Conservation (phyloP, 768 basidiomycete genomes). For the Pleurotus platypus region DNA sequence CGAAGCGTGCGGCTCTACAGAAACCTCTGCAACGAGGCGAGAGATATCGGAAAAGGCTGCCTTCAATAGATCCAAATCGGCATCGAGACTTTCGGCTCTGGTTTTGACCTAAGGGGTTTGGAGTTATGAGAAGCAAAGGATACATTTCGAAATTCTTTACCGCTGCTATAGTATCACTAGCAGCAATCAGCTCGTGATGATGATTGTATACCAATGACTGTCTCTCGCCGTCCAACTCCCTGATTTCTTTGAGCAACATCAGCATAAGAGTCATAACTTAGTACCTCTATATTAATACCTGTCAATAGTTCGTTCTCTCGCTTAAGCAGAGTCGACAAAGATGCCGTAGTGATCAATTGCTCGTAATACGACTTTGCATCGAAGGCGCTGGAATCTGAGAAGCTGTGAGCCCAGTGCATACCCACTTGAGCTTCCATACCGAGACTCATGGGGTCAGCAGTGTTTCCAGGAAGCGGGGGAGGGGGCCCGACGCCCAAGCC, state of each 20-base stretch:
- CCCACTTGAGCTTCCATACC: conserved; percentile 36
- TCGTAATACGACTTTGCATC: conserved; percentile 85
- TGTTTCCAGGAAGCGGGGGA: conserved; percentile 50
- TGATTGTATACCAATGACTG: conserved; percentile 94
- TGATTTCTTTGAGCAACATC: conserved; percentile 59
- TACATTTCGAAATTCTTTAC: conserved; percentile 35
- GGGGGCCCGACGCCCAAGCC: conserved; percentile 77
- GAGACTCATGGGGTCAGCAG: conserved; percentile 78
- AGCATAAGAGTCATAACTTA: not conserved
- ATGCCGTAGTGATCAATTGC: conserved; percentile 79
- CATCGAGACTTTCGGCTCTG: conserved; percentile 81
- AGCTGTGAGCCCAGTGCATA: conserved; percentile 6
- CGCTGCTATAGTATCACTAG: conserved; percentile 86
- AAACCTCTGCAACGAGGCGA: conserved; percentile 65
- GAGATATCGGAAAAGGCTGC: conserved; percentile 87
- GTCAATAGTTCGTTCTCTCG: conserved; percentile 78
- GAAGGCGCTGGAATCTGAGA: conserved; percentile 73
- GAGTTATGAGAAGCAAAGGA: not conserved
- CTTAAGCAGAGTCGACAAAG: conserved; percentile 69
- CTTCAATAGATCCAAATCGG: conserved; percentile 76
- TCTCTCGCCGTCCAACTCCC: conserved; percentile 81
- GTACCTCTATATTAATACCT: conserved; percentile 19
- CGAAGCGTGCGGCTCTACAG: conserved; percentile 34
- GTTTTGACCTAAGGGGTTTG: conserved; percentile 69
- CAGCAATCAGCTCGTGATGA: conserved; percentile 92